A percentile compares a stretch with the other conserved stretches of the same genome.
These are phyloP conservation scores for Candida sp. DNA, from an alignment of 1,139 yeast species.

Conservation along the genomic window DNA sequence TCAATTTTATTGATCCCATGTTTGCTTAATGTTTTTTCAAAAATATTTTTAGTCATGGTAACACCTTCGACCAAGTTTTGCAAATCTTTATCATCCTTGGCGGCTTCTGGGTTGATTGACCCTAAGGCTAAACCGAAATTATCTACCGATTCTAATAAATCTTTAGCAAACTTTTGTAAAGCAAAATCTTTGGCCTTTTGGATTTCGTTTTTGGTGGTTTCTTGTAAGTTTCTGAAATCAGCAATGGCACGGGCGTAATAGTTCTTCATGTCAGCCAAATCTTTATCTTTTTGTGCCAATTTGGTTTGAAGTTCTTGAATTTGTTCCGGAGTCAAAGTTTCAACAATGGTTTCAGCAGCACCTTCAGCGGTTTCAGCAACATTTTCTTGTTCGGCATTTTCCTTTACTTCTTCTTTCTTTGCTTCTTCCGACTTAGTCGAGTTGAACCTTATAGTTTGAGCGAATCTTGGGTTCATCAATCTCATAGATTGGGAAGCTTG, in stretches of 20 bases:
- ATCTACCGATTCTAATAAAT: constrained; percentile 84
- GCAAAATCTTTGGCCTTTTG: constrained; percentile 91
- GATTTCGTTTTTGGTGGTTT: constrained; percentile 82
- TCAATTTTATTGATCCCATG: constrained; percentile 83
- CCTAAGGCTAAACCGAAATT: constrained; percentile 86
- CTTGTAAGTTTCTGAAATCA: constrained; percentile 91
- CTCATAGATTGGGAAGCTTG: constrained; percentile 13
- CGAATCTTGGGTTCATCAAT: constrained; percentile 13
- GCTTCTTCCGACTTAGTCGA: constrained; percentile 15
- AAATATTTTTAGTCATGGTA: constrained; percentile 82
- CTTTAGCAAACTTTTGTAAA: constrained; percentile 89
- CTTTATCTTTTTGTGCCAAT: constrained; percentile 69
- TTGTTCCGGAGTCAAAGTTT: constrained; percentile 18
- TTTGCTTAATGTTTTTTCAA: constrained; percentile 76
- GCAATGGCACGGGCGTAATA: constrained; percentile 82
- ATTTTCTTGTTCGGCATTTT: constrained; percentile 6
- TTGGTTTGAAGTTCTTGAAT: constrained; percentile 50
- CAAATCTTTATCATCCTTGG: constrained; percentile 59
- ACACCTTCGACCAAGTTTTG: constrained; percentile 85
- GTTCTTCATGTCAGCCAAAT: constrained; percentile 78
- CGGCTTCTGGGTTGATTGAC: constrained; percentile 69
- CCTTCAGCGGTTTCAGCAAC: constrained; percentile 7
- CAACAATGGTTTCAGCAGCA: constrained; percentile 11
- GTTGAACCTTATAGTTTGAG: constrained; percentile 17
- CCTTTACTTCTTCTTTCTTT: constrained; percentile 4